phyloP scores from a whole-genome alignment of 805 yeast genomes.

The Hanseniaspora vineae region DNA sequence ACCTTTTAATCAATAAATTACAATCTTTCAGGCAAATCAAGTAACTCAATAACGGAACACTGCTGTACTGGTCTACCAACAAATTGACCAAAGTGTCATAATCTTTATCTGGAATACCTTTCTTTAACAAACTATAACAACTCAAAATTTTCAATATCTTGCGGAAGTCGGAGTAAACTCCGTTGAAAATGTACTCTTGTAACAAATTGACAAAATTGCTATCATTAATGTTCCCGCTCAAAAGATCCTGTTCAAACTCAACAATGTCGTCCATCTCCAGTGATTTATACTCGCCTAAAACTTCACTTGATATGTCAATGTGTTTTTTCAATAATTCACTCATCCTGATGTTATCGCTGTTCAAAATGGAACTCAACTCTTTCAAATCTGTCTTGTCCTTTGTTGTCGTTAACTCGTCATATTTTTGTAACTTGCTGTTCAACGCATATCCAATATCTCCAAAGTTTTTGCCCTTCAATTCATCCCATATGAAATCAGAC shows the following conservation, averaged over 20 bases:
- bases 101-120: slow-evolving; percentile 59
- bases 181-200: slow-evolving; percentile 15
- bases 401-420: slow-evolving; percentile 44
- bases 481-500: slow-evolving; percentile 4
- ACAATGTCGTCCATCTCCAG: slow-evolving; percentile 25
- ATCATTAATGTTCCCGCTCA: slow-evolving; percentile 14
- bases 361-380: slow-evolving; percentile 57
- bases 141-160: slow-evolving; percentile 42
- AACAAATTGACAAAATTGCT: not conserved
- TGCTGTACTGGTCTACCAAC: slow-evolving; percentile 53
- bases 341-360: slow-evolving; percentile 40
- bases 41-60: slow-evolving; percentile 14
- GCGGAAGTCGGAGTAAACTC: slow-evolving; percentile 25
- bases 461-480: slow-evolving; percentile 57
- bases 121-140: slow-evolving; percentile 47
- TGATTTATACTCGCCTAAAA: slow-evolving; percentile 34
- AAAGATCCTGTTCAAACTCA: slow-evolving; percentile 57
- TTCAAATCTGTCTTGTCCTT: slow-evolving; percentile 54
- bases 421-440: slow-evolving; percentile 53
- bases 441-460: slow-evolving; percentile 65
- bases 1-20: not conserved
- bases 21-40: not conserved
- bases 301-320: slow-evolving; percentile 57
- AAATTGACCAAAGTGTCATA: slow-evolving; percentile 40
- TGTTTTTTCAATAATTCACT: slow-evolving; percentile 50